phyloP scores from a whole-genome alignment of 2,329 filamentous ascomycete genomes.

The Apiospora pterosperma region DNA sequence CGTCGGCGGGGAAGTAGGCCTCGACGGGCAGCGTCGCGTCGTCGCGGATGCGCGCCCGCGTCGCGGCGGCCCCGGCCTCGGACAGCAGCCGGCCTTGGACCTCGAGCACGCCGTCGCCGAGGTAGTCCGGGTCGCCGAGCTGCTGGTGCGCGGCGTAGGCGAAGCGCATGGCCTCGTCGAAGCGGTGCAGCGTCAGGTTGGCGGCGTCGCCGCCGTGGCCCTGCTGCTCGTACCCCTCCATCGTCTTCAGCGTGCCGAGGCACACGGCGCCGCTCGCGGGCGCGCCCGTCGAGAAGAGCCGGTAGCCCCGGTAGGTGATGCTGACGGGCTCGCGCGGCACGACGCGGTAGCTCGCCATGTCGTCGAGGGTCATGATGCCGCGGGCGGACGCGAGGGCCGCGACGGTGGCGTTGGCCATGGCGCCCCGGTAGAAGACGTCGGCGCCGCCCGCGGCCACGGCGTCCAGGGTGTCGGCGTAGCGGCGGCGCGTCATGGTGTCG shows the following conservation, averaged over 20 bases:
- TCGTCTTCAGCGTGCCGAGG: slow-evolving; percentile 73
- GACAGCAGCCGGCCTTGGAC: slow-evolving; percentile 70
- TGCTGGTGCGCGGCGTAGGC: slow-evolving; percentile 77
- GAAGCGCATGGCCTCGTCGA: slow-evolving; percentile 87
- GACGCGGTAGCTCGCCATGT: slow-evolving; percentile 60
- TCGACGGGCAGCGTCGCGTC: slow-evolving; percentile 65
- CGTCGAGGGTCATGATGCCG: slow-evolving; percentile 64
- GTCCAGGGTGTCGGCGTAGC: slow-evolving; percentile 75
- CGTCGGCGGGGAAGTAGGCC: slow-evolving; percentile 59
- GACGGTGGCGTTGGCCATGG: slow-evolving; percentile 72
- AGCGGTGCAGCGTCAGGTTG: slow-evolving; percentile 73
- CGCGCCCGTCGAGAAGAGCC: slow-evolving; percentile 65
- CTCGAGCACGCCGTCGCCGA: slow-evolving; percentile 51
- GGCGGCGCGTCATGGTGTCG: slow-evolving; percentile 74
- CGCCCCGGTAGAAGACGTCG: slow-evolving; percentile 70
- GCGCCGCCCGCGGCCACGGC: slow-evolving; percentile 70
- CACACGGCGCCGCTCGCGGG: slow-evolving; percentile 77
- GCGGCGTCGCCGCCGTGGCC: slow-evolving; percentile 47
- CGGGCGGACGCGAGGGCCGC: slow-evolving; percentile 62
- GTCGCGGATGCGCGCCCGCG: slow-evolving; percentile 69
- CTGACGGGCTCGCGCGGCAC: slow-evolving; percentile 58
- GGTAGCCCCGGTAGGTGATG: slow-evolving; percentile 67
- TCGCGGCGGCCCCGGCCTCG: slow-evolving; percentile 52
- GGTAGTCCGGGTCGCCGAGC: slow-evolving; percentile 78
- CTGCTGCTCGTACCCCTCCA: slow-evolving; percentile 74